Evolutionary conservation across 352 stramenopile species (phyloP), one percentile per base, ranked within the genome.

Genomic region (Pythium phragmiticola): DNA sequence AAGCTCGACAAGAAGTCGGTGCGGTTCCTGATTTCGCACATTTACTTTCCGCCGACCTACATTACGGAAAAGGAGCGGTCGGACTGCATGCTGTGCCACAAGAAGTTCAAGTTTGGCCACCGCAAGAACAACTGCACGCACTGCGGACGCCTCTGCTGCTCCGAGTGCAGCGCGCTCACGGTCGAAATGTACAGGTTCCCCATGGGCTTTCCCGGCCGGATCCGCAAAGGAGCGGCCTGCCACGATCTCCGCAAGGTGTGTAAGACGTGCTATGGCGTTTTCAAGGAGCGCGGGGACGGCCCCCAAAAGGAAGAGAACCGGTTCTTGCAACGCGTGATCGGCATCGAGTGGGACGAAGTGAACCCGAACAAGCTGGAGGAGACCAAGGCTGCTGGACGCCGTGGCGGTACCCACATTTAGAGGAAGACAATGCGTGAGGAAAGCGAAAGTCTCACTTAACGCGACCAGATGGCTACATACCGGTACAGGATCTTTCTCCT

Each of bases 271-370:
- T 95, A 77, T 64, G 84, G 83, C 58, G 73, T 91, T 43, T 92
- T 95, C 62, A 92, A 92, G 66, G 86, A 93, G 71, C 86, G 86
- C 65, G 79, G 75, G 16, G 82, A 87, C 7, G 64, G 87, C 19
- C 78, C 80, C 37, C 74, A 89, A 42, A 89, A 87, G 72, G 68
- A 84, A 42, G 72, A 88, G 60, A 81, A 61, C 51, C 72, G 71
- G 60, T 95, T 95, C 63, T 72, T 95, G 11, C 85, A 79, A 49
- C 84, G 86, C 57, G 78, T 93, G 51, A 90, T 95, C 48, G 88
- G 88, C 62, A 77, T 95, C 57, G 86, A 95, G 57, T 95, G 86
- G 86, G 86, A 95, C 73, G 86, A 95, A 57, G 82, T 95, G n/a
- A 95, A 95, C 75, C 86, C 86, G 30, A 82, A 95, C 63, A 95